Conservation (phyloP, 805 yeast genomes). For the Ogataea philodendri region DNA sequence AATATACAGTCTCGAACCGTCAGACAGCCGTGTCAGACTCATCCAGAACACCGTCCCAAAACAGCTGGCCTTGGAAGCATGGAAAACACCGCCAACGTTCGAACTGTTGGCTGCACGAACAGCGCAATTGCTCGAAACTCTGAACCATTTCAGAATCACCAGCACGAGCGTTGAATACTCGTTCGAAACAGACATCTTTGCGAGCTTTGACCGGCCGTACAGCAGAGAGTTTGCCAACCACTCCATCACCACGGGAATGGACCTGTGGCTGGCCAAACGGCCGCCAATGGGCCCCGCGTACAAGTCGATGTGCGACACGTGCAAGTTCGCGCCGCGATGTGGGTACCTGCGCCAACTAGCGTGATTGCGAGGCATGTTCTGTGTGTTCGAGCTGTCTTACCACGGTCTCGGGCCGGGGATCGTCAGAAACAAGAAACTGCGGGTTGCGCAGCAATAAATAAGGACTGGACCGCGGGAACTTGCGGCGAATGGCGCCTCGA, state of each 20-base stretch:
- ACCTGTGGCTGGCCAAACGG: slow-evolving; percentile 60
- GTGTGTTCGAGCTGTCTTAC: slow-evolving; percentile 7
- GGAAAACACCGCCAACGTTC: slow-evolving; percentile 57
- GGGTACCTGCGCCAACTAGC: slow-evolving; percentile 28
- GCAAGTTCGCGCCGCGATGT: slow-evolving; percentile 51
- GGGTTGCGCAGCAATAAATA: slow-evolving; percentile 4
- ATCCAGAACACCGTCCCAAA: slow-evolving; percentile 13
- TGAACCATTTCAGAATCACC: slow-evolving; percentile 29
- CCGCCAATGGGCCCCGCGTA: slow-evolving; percentile 45
- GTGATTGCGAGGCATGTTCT: slow-evolving; percentile 4
- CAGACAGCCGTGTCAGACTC: slow-evolving; percentile 8
- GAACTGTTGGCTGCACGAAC: slow-evolving; percentile 54
- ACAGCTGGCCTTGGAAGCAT: slow-evolving; percentile 28
- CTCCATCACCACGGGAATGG: slow-evolving; percentile 36
- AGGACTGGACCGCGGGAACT: background rate
- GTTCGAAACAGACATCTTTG: slow-evolving; percentile 42
- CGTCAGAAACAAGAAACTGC: slow-evolving; percentile 2
- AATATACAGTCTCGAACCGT: background rate
- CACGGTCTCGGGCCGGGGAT: background rate
- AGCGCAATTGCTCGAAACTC: slow-evolving; percentile 38
- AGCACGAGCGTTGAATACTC: slow-evolving; percentile 52
- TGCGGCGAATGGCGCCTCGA: slow-evolving; percentile 7
- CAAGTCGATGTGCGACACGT: slow-evolving; percentile 46
- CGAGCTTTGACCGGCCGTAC: slow-evolving; percentile 40
- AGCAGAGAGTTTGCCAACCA: slow-evolving; percentile 31